These are phyloP conservation scores for Xylariaceae sp. DNA, from an alignment of 2,329 filamentous ascomycete genomes.

Conservation along the genomic window DNA sequence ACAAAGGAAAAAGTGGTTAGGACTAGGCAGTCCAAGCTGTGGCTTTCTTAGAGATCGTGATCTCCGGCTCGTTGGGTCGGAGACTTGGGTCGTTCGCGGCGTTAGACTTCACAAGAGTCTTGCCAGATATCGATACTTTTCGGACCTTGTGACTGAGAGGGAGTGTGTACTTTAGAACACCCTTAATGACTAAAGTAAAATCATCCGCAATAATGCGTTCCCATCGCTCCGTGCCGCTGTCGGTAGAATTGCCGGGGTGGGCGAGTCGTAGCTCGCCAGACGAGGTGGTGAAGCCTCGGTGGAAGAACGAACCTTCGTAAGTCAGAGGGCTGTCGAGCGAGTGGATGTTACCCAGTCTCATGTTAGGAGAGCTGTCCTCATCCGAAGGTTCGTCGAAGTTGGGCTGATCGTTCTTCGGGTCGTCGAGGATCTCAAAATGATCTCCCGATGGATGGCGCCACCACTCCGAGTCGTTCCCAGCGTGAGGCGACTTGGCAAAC, in stretches of 20 bases:
- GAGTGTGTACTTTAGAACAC: constrained; percentile 76
- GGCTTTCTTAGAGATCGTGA: constrained; percentile 24
- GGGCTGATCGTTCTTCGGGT: constrained; percentile 38
- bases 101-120: constrained; percentile 57
- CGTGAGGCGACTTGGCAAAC: constrained; percentile 89
- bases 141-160: constrained; percentile 56
- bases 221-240: constrained; percentile 81
- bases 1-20: constrained; percentile 27
- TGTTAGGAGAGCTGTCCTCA: constrained; percentile 69
- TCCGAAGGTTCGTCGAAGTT: constrained; percentile 51
- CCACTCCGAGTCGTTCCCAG: constrained; percentile 63
- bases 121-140: constrained; percentile 55
- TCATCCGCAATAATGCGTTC: constrained; percentile 84
- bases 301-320: constrained; percentile 87
- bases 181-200: constrained; percentile 88
- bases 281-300: constrained; percentile 64
- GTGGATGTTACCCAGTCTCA: constrained; percentile 85
- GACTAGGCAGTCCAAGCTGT: constrained; percentile 25
- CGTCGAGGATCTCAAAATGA: constrained; percentile 31
- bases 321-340: constrained; percentile 81
- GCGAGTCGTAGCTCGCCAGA: constrained; percentile 77
- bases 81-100: constrained; percentile 50
- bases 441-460: constrained; percentile 42
- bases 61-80: constrained; percentile 36
- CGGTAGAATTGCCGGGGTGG: constrained; percentile 82